phyloP scores from a whole-genome alignment of 345 rosid genomes.

The Acer negundo region DNA sequence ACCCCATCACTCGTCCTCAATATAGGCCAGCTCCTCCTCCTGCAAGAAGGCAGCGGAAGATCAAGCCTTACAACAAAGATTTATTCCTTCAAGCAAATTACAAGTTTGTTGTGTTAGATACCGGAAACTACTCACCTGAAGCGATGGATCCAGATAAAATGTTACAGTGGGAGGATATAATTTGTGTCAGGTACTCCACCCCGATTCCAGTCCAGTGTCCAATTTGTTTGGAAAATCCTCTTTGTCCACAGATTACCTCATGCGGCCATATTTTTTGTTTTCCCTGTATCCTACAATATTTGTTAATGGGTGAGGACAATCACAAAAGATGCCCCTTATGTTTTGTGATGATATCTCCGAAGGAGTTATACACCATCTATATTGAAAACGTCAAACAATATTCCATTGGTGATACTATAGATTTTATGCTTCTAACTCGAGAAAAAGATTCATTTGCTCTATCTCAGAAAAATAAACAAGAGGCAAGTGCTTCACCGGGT shows the following conservation, averaged over 20 bases:
- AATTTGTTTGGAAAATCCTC: conserved; percentile 86
- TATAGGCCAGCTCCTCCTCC: conserved; percentile 56
- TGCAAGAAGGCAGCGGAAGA: conserved; percentile 58
- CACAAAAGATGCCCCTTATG: conserved; percentile 90
- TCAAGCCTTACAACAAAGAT: conserved; percentile 86
- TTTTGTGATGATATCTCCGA: conserved; percentile 82
- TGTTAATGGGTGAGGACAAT: conserved; percentile 72
- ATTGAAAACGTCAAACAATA: conserved; percentile 76
- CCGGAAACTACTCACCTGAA: conserved; percentile 65
- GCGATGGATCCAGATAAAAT: conserved; percentile 88
- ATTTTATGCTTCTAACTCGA: conserved; percentile 81
- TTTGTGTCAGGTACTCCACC: conserved; percentile 84
- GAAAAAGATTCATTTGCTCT: conserved; percentile 68
- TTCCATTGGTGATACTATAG: conserved; percentile 61
- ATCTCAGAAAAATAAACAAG: conserved; percentile 42
- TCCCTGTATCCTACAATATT: conserved; percentile 80
- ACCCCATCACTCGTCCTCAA: conserved; percentile 71
- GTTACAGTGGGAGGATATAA: conserved; percentile 87
- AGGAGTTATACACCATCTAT: conserved; percentile 71
- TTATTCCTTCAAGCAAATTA: conserved; percentile 94
- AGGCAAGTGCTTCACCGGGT: conserved; percentile 14
- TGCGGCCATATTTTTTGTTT: conserved; percentile 99
- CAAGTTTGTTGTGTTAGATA: conserved; percentile 87
- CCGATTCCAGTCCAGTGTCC: conserved; percentile 88
- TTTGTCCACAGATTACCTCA: conserved; percentile 91